Conservation (phyloP, 2,329 filamentous ascomycete species). For the Talaromyces pinophilus region DNA sequence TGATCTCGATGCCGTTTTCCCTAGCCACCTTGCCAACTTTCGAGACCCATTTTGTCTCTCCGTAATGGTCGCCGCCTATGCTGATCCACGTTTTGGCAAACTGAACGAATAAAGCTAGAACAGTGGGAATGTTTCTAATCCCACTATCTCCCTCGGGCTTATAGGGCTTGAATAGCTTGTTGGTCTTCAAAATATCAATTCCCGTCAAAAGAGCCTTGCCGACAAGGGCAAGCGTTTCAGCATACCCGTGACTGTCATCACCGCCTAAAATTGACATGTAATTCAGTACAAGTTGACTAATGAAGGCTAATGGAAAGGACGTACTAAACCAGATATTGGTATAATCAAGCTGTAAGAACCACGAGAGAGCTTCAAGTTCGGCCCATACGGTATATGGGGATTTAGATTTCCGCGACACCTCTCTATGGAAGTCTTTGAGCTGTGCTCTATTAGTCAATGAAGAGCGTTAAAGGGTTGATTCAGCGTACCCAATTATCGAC, state of each 20-base stretch:
- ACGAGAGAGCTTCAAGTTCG: conserved; percentile 12
- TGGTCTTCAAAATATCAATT: conserved; percentile 5
- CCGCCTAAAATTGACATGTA: conserved; percentile 1
- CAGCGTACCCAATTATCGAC: conserved; percentile 19
- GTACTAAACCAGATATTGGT: conserved; percentile 18
- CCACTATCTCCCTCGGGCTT: conserved; percentile 3
- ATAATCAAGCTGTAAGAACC: conserved; percentile 18
- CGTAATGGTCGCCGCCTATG: conserved; percentile 16
- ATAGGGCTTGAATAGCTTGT: conserved; percentile 11
- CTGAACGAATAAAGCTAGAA: conserved; percentile 16
- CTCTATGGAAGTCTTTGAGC: conserved; percentile 19
- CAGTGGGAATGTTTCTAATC: conserved; percentile 7
- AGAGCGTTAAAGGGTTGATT: neutral
- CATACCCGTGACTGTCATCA: conserved; percentile 15
- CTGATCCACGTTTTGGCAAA: conserved; percentile 6
- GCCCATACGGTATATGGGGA: conserved; percentile 19
- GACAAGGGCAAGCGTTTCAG: conserved; percentile 15
- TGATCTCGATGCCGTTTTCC: conserved; percentile 9
- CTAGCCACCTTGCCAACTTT: conserved; percentile 13
- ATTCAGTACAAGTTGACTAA: neutral
- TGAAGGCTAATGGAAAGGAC: neutral
- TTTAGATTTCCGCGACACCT: neutral
- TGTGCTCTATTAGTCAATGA: conserved; percentile 12
- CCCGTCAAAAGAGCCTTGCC: conserved; percentile 21
- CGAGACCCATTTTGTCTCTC: conserved; percentile 18